phyloP scores from a whole-genome alignment of 331 rosid genomes.

The Cydonia oblonga region DNA sequence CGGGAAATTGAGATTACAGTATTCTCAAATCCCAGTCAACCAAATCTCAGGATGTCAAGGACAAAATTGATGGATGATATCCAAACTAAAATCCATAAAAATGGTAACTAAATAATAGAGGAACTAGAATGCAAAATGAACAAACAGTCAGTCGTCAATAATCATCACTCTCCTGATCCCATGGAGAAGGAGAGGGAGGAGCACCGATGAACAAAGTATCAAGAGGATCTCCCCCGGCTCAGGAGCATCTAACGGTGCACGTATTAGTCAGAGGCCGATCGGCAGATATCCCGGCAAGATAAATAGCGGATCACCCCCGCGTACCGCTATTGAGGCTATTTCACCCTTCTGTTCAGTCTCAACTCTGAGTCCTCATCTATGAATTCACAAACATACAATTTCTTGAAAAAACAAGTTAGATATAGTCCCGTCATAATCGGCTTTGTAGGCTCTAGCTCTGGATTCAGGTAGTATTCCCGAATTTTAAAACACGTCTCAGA shows the following conservation, averaged over 20 bases:
- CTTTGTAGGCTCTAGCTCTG: background rate
- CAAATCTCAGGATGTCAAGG: no score
- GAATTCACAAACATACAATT: background rate
- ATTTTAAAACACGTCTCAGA: background rate
- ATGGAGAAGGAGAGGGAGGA: background rate
- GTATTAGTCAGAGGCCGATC: background rate
- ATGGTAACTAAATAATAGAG: background rate
- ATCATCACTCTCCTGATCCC: background rate
- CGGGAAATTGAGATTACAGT: no score
- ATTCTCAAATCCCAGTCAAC: no score
- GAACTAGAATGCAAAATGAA: background rate
- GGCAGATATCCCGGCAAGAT: background rate
- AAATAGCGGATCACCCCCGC: background rate
- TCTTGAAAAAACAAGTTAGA: background rate
- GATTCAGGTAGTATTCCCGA: background rate
- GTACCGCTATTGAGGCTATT: background rate
- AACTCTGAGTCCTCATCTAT: background rate
- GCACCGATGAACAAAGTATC: background rate
- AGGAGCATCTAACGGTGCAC: background rate
- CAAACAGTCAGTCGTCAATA: background rate
- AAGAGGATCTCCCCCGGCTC: background rate
- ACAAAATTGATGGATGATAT: no score
- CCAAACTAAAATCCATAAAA: background rate
- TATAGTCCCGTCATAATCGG: background rate
- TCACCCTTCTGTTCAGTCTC: background rate